Evolutionary conservation across 441 rosid species (phyloP), one percentile per base, ranked within the genome.

Genomic region (Mallotus japonicus): DNA sequence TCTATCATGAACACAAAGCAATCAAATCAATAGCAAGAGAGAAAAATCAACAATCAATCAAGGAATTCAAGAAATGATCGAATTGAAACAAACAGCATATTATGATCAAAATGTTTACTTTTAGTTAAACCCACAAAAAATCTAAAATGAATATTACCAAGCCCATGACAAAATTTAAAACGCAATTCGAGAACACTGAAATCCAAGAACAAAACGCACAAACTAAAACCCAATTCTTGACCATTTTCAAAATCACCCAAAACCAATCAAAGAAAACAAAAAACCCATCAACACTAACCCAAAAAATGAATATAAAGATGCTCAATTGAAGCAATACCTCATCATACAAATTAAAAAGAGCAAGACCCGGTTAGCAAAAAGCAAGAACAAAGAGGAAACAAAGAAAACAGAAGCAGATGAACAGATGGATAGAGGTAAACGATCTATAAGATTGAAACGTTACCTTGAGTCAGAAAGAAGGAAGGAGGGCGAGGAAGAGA

Each of bases 1-100:
- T 37, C 40, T 37, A 73, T 71, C 83, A 62, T 65, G 12, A 70
- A 76, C 37, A 37, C 78, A 73, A 58, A 15, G 62, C 75, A 62
- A 37, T 37, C 40, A 9, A 64, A 73, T 46, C 56, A 37, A 57
- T 19, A 24, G 55, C 62, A 51, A 32, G 68, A 71, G 24, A 62
- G 40, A 37, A 37, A 37, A 37, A 37, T 37, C 6, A 65, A 74
- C 59, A 69, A 17, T 61, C 63, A 76, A 51, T 40, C 71, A 28
- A 19, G 20, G 55, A 75, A 54, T 62, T 55, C 55, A 28, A 42
- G 49, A 44, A 19, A 54, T 28, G 24, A 80, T 74, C 74, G 65
- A 58, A 78, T 42, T 71, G 57, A 73, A 77, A 54, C 47, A 62
- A 71, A 47, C 58, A 51, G 58, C 53, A 58, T 70, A 57, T 2